Base-by-base conservation (phyloP, 352 stramenopile genomes). In the Pythium coloratum region DNA sequence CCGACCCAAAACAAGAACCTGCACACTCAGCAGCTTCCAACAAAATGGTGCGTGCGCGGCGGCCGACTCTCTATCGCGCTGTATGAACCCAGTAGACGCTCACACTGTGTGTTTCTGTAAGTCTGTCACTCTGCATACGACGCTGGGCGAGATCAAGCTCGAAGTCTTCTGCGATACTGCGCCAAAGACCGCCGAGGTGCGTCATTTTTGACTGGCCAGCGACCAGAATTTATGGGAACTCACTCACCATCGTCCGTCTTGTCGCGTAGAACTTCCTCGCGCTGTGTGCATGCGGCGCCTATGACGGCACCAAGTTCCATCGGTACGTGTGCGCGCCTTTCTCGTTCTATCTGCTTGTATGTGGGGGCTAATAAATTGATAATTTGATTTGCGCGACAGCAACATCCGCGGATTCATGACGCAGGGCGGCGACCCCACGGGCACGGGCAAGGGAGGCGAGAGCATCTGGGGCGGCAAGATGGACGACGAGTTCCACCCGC, bases 111-210 rank as follows among this genome's bases (percentile, higher is more conserved):
- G 7, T 8, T 44, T 32, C 12, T 2, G 13, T 46, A 64, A 94
- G 88, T 96, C 95, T 30, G 92, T 98, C 34, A 99, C 95, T 46
- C 82, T 99, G 16, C 91, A 98, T 69, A 99, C 97, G 54, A 95
- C 76, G 3, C 75, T 98, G 5, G 97, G 97, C 28, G 93, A 99
- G 68, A 83, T 99, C 54, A 99, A 99, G 76, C 92, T 98, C 64
- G 97, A 99, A 80, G 86, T 99, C 34, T 98, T 92, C 75, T 99
- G 94, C 71, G 94, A 99, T 77, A 98, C 92, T 8, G 88, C 91
- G 38, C 95, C 92, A 9, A 78, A 81, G 64, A 95, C 95, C 13
- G 83, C 87, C 32, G 82, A 94, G 77, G 89, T 94, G 76, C n/a
- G 46, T 53, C n/a, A 24, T 28, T 32, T 30, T 53, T 53, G 46